Evolutionary conservation across 2,329 filamentous ascomycete genomes (phyloP).

Genomic region (Hymenoscyphus albidus): DNA sequence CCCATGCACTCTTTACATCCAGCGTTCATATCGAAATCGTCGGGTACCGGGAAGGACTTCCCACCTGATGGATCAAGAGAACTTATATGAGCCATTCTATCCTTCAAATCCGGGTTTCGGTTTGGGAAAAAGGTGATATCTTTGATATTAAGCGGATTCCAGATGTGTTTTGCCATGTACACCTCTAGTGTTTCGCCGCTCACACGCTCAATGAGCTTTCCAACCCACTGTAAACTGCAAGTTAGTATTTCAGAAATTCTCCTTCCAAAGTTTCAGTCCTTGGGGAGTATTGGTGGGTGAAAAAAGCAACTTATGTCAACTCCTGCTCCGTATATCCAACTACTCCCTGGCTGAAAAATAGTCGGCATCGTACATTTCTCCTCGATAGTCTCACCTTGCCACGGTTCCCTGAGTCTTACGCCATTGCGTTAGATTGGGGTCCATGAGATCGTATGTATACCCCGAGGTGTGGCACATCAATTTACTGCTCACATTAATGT

Average conservation of each 20-base stretch:
- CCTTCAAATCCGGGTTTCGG: slow-evolving; percentile 18
- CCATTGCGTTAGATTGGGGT: slow-evolving; percentile 12
- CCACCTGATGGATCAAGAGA: slow-evolving; percentile 4
- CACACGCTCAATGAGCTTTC: slow-evolving; percentile 44
- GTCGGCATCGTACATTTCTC: slow-evolving; percentile 41
- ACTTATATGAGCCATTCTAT: not conserved
- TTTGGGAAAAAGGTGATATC: slow-evolving; percentile 27
- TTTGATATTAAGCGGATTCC: slow-evolving; percentile 24
- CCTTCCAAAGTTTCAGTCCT: no score
- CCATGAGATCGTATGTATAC: slow-evolving; percentile 8
- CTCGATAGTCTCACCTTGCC: not conserved
- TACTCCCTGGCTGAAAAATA: slow-evolving; percentile 59
- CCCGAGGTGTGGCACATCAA: not conserved
- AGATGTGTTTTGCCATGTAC: slow-evolving; percentile 26
- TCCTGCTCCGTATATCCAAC: slow-evolving; percentile 54
- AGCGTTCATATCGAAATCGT: not conserved
- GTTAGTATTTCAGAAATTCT: no score
- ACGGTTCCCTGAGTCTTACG: slow-evolving; percentile 6
- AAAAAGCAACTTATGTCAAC: slow-evolving; percentile 37
- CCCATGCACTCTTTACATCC: slow-evolving; percentile 23
- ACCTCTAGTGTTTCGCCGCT: slow-evolving; percentile 20
- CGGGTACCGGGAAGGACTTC: no score
- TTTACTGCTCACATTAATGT: no score
- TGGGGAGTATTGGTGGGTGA: no score
- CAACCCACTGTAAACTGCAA: slow-evolving; percentile 41